Evolutionary conservation across 106 monocot genomes (phyloP).

Genomic region (Phalaenopsis equestris): DNA sequence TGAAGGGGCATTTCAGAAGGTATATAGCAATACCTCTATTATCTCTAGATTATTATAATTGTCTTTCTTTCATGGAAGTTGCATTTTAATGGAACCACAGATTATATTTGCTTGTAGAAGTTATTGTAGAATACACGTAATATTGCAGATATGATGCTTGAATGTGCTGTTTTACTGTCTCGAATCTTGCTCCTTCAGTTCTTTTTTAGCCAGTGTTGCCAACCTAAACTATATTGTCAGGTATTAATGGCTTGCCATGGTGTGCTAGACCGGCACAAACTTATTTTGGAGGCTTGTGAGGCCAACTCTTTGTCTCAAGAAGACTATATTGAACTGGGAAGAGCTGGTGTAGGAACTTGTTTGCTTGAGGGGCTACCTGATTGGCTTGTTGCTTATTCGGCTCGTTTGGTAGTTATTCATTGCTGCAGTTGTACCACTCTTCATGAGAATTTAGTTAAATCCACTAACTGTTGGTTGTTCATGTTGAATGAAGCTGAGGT

Average conservation of each 20-base stretch:
- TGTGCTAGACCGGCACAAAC: constrained; percentile 79
- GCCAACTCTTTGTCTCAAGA: constrained; percentile 72
- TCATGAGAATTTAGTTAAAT: not conserved
- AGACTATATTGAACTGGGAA: constrained; percentile 70
- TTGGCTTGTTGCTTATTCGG: constrained; percentile 96
- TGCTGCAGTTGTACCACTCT: not conserved
- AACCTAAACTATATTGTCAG: constrained; percentile 29
- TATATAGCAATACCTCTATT: constrained; percentile 13
- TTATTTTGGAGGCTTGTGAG: constrained; percentile 91
- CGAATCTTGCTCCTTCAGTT: not conserved
- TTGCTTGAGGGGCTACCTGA: constrained; percentile 79
- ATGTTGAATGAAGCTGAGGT: constrained; percentile 67
- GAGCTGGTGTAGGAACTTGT: constrained; percentile 87
- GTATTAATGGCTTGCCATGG: constrained; percentile 86
- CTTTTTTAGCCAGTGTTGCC: not conserved
- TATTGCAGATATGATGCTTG: not conserved
- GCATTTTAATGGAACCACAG: not conserved
- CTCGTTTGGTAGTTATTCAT: constrained; percentile 58
- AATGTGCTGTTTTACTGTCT: not conserved
- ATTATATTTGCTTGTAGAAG: not conserved
- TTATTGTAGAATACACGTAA: not conserved
- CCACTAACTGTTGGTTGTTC: not conserved
- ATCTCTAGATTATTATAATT: not conserved
- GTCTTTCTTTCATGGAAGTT: not conserved
- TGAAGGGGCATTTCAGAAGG: constrained; percentile 92